A percentile compares a stretch with the other conserved stretches of the same genome.
These are phyloP conservation scores for Rhizophagus prolifer DNA, from an alignment of 192 early-diverging fungal species.

Conservation along the genomic window DNA sequence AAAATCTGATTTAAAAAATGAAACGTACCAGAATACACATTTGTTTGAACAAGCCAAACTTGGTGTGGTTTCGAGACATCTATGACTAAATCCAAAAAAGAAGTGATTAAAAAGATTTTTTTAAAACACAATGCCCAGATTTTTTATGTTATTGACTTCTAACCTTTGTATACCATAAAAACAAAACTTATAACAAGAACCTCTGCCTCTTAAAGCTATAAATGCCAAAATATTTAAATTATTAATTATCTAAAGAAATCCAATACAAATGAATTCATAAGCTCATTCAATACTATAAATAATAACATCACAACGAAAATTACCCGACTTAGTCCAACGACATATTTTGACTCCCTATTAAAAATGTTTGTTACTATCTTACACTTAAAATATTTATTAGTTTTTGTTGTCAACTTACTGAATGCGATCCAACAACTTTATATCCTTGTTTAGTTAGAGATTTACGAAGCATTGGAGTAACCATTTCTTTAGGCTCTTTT, in stretches of 20 bases:
- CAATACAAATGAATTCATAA: neutral
- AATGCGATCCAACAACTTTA: conserved; percentile 71
- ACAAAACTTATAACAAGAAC: conserved; percentile 75
- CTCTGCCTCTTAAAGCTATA: conserved; percentile 61
- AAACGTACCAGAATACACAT: conserved; percentile 56
- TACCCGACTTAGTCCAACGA: conserved; percentile 69
- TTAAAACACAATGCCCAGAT: neutral
- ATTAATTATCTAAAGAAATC: neutral
- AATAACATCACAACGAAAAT: neutral
- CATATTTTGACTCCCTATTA: conserved; percentile 67
- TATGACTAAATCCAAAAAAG: conserved; percentile 34
- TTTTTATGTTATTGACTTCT: neutral
- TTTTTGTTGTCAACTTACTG: conserved; percentile 1
- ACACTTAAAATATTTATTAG: neutral
- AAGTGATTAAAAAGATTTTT: too few relatives aligned
- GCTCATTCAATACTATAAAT: neutral
- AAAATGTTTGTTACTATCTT: neutral
- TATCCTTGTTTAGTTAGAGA: conserved; percentile 72
- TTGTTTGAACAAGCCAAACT: conserved; percentile 78
- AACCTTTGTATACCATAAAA: conserved; percentile 72
- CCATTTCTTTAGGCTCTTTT: conserved; percentile 62
- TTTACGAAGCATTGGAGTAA: conserved; percentile 66
- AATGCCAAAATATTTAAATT: neutral
- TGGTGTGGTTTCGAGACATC: conserved; percentile 77
- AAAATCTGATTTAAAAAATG: conserved; percentile 10